A percentile compares a stretch with the other conserved stretches of the same genome.
These are phyloP conservation scores for Agroathelia rolfsii DNA, from an alignment of 1,284 basidiomycete species.

Conservation along the genomic window DNA sequence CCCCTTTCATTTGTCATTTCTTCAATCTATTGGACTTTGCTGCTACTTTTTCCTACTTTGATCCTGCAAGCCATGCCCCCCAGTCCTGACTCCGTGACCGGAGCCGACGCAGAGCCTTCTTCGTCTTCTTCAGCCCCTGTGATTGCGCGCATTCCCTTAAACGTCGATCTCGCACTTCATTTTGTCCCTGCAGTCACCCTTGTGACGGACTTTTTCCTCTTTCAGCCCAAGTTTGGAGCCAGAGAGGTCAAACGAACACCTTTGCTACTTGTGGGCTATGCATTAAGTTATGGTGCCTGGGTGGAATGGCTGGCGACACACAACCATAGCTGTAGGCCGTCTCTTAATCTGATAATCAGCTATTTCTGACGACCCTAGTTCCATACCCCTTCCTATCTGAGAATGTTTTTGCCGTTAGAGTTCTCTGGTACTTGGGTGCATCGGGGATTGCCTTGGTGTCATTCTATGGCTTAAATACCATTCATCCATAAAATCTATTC, in stretches of 20 bases:
- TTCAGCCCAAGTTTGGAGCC: constrained; percentile 52
- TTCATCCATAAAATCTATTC: too few species aligned
- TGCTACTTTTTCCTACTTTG: constrained; percentile 40
- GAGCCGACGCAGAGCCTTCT: constrained; percentile 24
- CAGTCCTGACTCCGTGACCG: constrained; percentile 15
- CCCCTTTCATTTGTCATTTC: constrained; percentile 62
- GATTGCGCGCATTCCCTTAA: constrained; percentile 45
- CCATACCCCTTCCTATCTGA: constrained; percentile 76
- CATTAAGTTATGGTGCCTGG: constrained; percentile 51
- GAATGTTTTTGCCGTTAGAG: constrained; percentile 38
- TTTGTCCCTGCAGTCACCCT: constrained; percentile 51
- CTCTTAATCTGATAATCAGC: neutral
- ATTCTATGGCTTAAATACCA: constrained; percentile 45
- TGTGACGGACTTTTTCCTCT: constrained; percentile 59
- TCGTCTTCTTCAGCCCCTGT: constrained; percentile 25
- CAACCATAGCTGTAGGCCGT: constrained; percentile 54
- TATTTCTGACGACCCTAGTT: constrained; percentile 36
- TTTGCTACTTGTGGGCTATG: constrained; percentile 29
- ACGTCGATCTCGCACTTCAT: constrained; percentile 60
- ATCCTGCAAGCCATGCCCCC: constrained; percentile 30
- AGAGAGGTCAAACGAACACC: constrained; percentile 37
- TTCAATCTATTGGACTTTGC: constrained; percentile 62
- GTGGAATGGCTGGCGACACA: constrained; percentile 57
- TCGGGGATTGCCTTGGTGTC: constrained; percentile 43
- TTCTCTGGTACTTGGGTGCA: constrained; percentile 51